Conservation (phyloP, 371 early-diverging fungal species). For the Mortierella sp. region DNA sequence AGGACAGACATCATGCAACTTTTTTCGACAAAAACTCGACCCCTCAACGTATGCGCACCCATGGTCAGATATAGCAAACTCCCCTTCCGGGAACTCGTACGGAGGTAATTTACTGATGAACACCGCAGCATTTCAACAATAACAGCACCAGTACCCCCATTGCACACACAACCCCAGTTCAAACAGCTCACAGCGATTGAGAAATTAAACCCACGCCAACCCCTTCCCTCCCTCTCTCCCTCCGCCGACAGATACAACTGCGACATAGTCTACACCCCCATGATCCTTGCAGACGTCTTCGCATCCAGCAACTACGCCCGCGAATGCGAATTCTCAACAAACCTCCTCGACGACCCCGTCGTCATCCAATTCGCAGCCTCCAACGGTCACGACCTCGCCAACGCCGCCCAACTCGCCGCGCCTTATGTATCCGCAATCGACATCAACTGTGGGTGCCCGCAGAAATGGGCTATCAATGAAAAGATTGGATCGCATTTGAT, state of each 20-base stretch:
- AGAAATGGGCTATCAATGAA: slow-evolving; percentile 89
- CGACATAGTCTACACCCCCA: slow-evolving; percentile 97
- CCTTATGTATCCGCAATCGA: slow-evolving; percentile 87
- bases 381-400: slow-evolving; percentile 83
- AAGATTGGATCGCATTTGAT: slow-evolving; percentile 83
- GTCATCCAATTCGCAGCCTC: slow-evolving; percentile 96
- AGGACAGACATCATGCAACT: slow-evolving; percentile 53
- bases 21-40: slow-evolving; percentile 60
- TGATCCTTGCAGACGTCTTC: slow-evolving; percentile 97
- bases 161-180: too few species aligned
- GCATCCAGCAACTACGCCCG: slow-evolving; percentile 85
- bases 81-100: slow-evolving; percentile 91
- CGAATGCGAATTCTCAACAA: slow-evolving; percentile 86
- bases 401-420: slow-evolving; percentile 87
- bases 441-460: slow-evolving; percentile 92
- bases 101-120: slow-evolving; percentile 74
- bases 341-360: slow-evolving; percentile 82
- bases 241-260: slow-evolving; percentile 77
- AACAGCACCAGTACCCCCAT: background rate
- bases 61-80: slow-evolving; percentile 98
- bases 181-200: background rate
- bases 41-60: slow-evolving; percentile 90
- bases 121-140: too few species aligned
- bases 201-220: background rate
- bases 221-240: background rate